These are phyloP conservation scores for Novymonas esmeraldas DNA, from an alignment of 208 protist genomes.

Conservation along the genomic window DNA sequence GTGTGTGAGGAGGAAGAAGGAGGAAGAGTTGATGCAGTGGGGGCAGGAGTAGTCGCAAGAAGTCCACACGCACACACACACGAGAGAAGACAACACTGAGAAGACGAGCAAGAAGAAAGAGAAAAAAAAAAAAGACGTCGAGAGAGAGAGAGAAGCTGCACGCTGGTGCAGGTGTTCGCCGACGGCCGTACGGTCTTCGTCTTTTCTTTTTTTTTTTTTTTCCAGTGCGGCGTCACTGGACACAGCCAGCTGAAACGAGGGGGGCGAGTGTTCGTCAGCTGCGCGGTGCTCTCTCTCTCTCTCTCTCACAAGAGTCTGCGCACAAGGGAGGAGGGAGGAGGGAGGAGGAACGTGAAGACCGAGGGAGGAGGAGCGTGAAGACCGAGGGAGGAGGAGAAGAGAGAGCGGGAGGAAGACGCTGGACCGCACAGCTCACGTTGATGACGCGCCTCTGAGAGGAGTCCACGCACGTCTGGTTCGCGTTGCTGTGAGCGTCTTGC, in stretches of 20 bases:
- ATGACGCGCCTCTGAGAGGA: no score
- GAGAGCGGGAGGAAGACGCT: background rate
- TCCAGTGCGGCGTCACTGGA: no score
- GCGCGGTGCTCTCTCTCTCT: slow-evolving; percentile 11
- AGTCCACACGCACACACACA: no score
- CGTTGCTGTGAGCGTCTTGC: no score
- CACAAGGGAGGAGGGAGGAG: background rate
- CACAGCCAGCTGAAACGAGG: no score
- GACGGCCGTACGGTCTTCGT: slow-evolving; percentile 7
- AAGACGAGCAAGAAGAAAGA: no score
- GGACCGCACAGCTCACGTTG: background rate
- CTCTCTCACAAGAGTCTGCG: background rate
- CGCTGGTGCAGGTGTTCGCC: background rate
- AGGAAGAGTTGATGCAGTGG: no score
- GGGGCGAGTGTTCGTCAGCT: no score
- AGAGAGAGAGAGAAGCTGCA: slow-evolving; percentile 6
- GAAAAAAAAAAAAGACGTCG: background rate
- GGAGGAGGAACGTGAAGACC: background rate
- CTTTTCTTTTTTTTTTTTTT: slow-evolving; percentile 21
- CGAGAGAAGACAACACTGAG: no score
- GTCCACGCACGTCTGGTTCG: no score
- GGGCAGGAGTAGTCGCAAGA: no score
- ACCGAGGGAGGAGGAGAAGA: background rate
- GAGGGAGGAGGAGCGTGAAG: background rate
- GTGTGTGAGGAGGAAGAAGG: no score